A percentile compares a stretch with the other conserved stretches of the same genome.
Conservation (phyloP, 345 rosid species). For the Eucalyptus guilfoylei region DNA sequence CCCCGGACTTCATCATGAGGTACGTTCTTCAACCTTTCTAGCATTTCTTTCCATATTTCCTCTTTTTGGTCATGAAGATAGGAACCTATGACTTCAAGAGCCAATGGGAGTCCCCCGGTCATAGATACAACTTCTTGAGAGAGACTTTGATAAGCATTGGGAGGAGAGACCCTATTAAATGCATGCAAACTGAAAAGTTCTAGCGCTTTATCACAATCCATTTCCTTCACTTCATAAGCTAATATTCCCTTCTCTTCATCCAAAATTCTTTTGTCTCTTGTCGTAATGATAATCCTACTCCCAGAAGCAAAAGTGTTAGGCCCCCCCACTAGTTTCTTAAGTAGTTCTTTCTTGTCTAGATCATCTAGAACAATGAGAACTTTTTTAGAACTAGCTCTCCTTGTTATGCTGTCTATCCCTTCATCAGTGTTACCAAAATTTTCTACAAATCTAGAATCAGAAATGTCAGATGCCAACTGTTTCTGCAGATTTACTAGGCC, state of each 20-base stretch:
- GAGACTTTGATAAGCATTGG: not conserved
- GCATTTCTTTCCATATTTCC: not conserved
- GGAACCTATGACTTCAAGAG: not conserved
- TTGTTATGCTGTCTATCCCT: not conserved
- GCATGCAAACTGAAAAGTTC: not conserved
- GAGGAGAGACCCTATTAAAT: not conserved
- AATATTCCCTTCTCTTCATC: not conserved
- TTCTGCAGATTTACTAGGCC: not conserved
- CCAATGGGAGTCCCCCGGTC: not conserved
- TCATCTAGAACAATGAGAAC: not conserved
- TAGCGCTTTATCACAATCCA: not conserved
- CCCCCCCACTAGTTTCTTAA: fast-evolving
- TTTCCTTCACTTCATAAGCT: not conserved
- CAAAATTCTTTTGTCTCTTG: fast-evolving
- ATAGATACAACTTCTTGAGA: not conserved
- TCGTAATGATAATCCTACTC: not conserved
- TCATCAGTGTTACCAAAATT: fast-evolving
- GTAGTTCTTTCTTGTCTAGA: not conserved
- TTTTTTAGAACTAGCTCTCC: not conserved
- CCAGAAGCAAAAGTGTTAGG: not conserved
- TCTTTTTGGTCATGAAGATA: not conserved
- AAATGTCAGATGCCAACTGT: not conserved
- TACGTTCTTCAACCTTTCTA: not conserved
- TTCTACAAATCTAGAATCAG: not conserved
- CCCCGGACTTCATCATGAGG: not conserved